These are phyloP conservation scores for Amylostereum areolatum DNA, from an alignment of 1,284 basidiomycete genomes.

Conservation along the genomic window DNA sequence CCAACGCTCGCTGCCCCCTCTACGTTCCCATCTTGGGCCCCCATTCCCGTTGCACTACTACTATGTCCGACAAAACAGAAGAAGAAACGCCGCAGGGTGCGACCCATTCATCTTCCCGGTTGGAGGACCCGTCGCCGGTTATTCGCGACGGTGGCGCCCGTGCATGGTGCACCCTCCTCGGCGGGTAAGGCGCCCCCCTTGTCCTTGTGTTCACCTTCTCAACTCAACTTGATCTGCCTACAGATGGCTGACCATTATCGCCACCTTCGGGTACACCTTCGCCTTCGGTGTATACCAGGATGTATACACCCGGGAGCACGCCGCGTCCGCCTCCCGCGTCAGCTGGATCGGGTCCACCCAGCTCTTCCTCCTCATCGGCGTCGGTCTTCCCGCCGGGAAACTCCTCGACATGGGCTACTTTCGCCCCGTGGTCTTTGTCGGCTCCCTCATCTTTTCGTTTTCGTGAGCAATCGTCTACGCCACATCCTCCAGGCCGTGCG, in stretches of 20 bases:
- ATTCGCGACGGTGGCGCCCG: not conserved
- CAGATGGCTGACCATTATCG: constrained; percentile 13
- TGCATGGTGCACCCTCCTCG: not conserved
- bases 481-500: not conserved
- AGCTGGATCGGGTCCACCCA: constrained; percentile 20
- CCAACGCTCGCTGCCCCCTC: no score
- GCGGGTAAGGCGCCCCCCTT: not conserved
- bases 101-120: no score
- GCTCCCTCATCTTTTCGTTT: constrained; percentile 12
- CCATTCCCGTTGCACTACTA: no score
- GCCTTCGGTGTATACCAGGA: constrained; percentile 20
- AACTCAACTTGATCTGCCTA: no score
- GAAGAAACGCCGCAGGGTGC: no score
- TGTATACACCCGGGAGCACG: constrained; percentile 11
- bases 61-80: no score
- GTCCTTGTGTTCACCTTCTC: no score
- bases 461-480: not conserved
- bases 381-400: constrained; percentile 14
- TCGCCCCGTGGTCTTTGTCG: constrained; percentile 8
- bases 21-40: no score
- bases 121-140: no score
- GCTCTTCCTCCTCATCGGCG: constrained; percentile 13
- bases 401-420: constrained; percentile 17
- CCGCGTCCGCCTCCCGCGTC: constrained; percentile 13
- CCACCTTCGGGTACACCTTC: constrained; percentile 15